Evolutionary conservation across 2,329 filamentous ascomycete genomes (phyloP), one percentile per base, ranked within the genome.

Genomic region (Penicillium sp.): DNA sequence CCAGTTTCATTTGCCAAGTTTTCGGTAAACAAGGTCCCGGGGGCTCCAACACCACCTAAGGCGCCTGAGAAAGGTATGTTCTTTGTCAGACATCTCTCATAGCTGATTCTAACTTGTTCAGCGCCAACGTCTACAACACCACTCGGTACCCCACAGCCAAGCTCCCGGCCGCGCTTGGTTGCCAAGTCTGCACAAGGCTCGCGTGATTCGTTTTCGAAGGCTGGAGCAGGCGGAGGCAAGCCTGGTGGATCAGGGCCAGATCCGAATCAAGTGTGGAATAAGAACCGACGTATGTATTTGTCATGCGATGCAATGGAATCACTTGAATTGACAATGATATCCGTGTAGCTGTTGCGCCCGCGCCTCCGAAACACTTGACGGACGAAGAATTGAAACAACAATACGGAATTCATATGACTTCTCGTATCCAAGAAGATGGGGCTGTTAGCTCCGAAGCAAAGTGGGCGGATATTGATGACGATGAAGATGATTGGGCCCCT

Each of bases 251-350:
- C 72, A 61, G 83, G 82, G n/a, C 84, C 85, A 48, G 84, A 87
- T 72, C 83, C 83, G n/a, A 85, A 79, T 71, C 85, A 85, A 72
- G 85, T 88, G 49, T 88, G 85, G 85, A 88, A 88, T 68, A 87
- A 85, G 73, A 88, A 87, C 68, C 79, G 84, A 74, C 83, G 83
- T 79, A 78, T 66, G 78, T 65, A 34, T 53, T 31, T 29, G 51
- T 43, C 29, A 31, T 20, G 35, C 9, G 7, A 22, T 20, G 20
- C 13, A 13, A 8, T 18, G 7, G 13, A 37, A 18, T 38, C 10
- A 16, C 16, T n/a, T 40, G 47, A 31, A 47, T 66, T 73, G 58
- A 70, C 52, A 50, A 50, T 55, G 32, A 53, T 56, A 53, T 39
- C 35, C 31, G 42, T 63, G 51, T 58, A 82, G 80, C 82, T 53